Percentiles rank a stretch among this genome's conserved stretches.
phyloP scores from a whole-genome alignment of 306 rosid species.

The Lathyrus aphaca region DNA sequence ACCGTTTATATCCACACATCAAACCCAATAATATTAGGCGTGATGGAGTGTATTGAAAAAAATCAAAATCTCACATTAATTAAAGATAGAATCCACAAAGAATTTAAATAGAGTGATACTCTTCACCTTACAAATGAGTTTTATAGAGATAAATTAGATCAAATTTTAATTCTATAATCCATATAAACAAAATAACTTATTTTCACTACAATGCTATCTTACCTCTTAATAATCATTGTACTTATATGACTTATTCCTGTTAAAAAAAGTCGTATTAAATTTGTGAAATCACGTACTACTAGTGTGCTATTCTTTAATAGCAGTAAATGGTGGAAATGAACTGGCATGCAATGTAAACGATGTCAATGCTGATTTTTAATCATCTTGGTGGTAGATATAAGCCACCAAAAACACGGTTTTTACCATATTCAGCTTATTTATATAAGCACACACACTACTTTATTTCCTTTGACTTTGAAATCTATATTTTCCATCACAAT shows the following conservation, averaged over 20 bases:
- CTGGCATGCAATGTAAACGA: conserved; percentile 43
- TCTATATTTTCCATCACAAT: not conserved
- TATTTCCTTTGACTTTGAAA: conserved; percentile 37
- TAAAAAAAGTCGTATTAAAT: not conserved
- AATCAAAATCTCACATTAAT: too few species aligned
- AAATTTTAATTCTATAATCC: too few species aligned
- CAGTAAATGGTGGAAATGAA: conserved; percentile 35
- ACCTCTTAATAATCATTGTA: not conserved
- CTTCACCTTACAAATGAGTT: too few species aligned
- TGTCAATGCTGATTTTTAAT: conserved; percentile 29
- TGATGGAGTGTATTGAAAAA: too few species aligned
- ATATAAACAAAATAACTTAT: too few species aligned
- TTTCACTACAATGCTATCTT: not conserved
- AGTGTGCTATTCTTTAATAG: not conserved
- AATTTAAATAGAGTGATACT: too few species aligned
- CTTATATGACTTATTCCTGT: not conserved
- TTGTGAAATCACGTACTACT: not conserved
- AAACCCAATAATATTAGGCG: too few species aligned
- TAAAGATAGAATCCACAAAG: too few species aligned
- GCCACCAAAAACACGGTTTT: conserved; percentile 77
- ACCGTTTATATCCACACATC: too few species aligned
- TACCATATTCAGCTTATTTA: conserved; percentile 35
- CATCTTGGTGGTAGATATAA: conserved; percentile 40
- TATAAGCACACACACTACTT: conserved; percentile 28
- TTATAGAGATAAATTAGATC: too few species aligned